Percentiles rank a stretch among this genome's conserved stretches.
These are phyloP conservation scores for Penicillium longicatenatum DNA, from an alignment of 495 filamentous ascomycete genomes.

Conservation along the genomic window DNA sequence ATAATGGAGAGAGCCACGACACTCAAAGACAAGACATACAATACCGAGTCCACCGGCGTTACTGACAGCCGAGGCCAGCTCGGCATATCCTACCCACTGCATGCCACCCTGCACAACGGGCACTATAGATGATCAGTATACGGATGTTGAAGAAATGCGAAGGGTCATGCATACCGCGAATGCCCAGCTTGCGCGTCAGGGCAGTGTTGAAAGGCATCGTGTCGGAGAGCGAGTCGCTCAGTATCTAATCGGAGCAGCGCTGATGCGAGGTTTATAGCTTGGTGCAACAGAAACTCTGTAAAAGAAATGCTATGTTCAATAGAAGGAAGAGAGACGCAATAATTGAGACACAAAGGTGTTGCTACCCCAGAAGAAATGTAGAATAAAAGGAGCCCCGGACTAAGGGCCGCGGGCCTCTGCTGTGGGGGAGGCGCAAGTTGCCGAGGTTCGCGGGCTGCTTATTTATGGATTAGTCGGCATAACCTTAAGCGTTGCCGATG, in stretches of 20 bases:
- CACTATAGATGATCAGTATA: slow-evolving; percentile 52
- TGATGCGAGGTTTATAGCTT: slow-evolving; percentile 3
- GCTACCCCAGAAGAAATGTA: background rate
- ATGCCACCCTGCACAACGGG: slow-evolving; percentile 98
- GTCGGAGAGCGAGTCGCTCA: slow-evolving; percentile 5
- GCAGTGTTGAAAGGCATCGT: slow-evolving; percentile 91
- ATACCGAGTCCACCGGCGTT: slow-evolving; percentile 95
- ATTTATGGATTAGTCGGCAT: slow-evolving; percentile 16
- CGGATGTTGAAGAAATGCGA: background rate
- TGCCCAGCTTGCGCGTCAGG: slow-evolving; percentile 86
- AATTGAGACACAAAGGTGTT: background rate
- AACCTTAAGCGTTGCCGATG: background rate
- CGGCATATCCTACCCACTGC: slow-evolving; percentile 90
- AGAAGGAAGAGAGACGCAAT: background rate
- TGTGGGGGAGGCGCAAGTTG: slow-evolving; percentile 36
- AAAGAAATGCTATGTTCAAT: background rate
- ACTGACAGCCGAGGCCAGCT: slow-evolving; percentile 89
- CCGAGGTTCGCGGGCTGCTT: slow-evolving; percentile 32
- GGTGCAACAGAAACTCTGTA: background rate
- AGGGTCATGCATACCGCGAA: slow-evolving; percentile 62
- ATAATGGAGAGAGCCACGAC: background rate
- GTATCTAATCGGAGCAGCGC: slow-evolving; percentile 1
- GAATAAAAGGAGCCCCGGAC: background rate
- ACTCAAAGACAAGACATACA: slow-evolving; percentile 34
- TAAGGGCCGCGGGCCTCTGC: slow-evolving; percentile 30